phyloP scores from a whole-genome alignment of 176 grass and related monocot species.

The Areca catechu region DNA sequence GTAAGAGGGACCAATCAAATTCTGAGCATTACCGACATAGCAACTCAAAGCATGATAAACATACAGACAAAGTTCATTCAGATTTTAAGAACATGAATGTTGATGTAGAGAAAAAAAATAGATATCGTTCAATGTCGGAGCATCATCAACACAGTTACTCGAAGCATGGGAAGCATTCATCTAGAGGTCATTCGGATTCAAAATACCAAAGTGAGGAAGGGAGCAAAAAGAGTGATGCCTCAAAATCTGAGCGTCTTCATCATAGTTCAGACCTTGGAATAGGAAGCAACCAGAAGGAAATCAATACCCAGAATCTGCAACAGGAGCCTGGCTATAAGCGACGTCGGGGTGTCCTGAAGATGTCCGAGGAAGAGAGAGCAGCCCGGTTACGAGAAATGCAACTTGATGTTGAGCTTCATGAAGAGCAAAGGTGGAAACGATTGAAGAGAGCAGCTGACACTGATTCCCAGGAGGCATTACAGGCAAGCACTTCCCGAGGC shows the following conservation, averaged over 20 bases:
- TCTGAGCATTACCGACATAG: neutral
- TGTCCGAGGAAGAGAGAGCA: constrained; percentile 86
- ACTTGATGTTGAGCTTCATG: constrained; percentile 66
- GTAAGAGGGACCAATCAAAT: neutral
- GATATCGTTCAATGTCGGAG: constrained; percentile 19
- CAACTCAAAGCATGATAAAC: constrained; percentile 17
- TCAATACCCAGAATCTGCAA: constrained; percentile 21
- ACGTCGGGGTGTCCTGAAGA: constrained; percentile 51
- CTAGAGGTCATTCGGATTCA: constrained; percentile 21
- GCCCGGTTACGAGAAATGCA: constrained; percentile 70
- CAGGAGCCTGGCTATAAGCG: constrained; percentile 25
- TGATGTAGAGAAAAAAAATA: constrained; percentile 35
- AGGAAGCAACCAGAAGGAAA: constrained; percentile 24
- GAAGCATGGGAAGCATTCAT: neutral
- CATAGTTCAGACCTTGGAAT: constrained; percentile 26
- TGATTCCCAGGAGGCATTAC: constrained; percentile 39
- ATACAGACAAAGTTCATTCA: constrained; percentile 13
- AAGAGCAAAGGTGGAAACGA: constrained; percentile 86
- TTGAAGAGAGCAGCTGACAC: constrained; percentile 76
- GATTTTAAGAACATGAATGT: constrained; percentile 19
- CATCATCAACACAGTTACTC: neutral
- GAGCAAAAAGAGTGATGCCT: constrained; percentile 17
- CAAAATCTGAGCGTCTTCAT: constrained; percentile 15
- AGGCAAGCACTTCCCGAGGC: constrained; percentile 36
- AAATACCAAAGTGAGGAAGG: constrained; percentile 15